A percentile compares a stretch with the other conserved stretches of the same genome.
These are phyloP conservation scores for Corynascus novoguineensis DNA, from an alignment of 495 filamentous ascomycete species.

Conservation along the genomic window DNA sequence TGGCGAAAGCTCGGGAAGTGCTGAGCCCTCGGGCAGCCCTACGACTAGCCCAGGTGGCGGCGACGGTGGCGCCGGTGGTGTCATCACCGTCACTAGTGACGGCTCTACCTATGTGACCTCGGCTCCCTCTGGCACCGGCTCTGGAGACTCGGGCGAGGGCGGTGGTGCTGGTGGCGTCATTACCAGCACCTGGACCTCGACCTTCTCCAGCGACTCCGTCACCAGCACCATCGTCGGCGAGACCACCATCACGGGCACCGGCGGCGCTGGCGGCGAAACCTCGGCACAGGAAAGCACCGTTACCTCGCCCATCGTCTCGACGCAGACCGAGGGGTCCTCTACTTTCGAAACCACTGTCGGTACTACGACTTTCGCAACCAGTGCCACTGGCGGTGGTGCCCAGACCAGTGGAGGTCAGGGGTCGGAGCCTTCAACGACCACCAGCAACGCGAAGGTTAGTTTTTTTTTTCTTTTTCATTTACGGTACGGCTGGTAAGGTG, in stretches of 20 bases:
- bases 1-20: too few relatives aligned
- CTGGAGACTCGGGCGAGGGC: background rate
- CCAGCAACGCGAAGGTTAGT: constrained; percentile 20
- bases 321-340: constrained; percentile 4
- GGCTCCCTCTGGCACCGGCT: constrained; percentile 23
- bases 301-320: constrained; percentile 15
- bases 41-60: constrained; percentile 4
- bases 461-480: background rate
- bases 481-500: background rate
- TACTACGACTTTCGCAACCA: constrained; percentile 14
- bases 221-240: constrained; percentile 23
- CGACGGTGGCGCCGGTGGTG: constrained; percentile 11
- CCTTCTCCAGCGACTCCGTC: constrained; percentile 20
- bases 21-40: background rate
- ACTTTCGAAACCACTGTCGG: constrained; percentile 20
- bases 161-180: constrained; percentile 24
- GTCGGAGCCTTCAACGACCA: background rate
- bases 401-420: constrained; percentile 15
- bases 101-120: constrained; percentile 23
- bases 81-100: constrained; percentile 31
- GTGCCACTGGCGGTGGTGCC: constrained; percentile 13
- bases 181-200: constrained; percentile 32
- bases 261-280: constrained; percentile 19
- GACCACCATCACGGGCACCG: constrained; percentile 18
- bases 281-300: constrained; percentile 6